These are phyloP conservation scores for Podosphaera aphanis DNA, from an alignment of 2,329 filamentous ascomycete species.

Conservation along the genomic window DNA sequence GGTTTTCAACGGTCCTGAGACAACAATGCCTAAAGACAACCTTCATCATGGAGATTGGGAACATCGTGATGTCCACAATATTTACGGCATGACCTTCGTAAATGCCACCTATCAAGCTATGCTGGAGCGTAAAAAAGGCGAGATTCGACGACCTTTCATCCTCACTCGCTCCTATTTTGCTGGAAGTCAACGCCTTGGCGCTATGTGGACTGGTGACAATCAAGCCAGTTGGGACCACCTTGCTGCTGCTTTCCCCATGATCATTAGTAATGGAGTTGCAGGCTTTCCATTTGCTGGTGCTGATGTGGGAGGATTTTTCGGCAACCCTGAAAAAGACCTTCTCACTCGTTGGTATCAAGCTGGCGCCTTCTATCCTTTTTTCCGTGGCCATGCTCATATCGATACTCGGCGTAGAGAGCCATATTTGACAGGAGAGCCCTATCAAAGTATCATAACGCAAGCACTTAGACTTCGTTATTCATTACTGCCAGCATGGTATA, in stretches of 20 bases:
- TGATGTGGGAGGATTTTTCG: constrained; percentile 94
- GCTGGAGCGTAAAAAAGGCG: constrained; percentile 63
- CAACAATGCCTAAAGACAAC: constrained; percentile 98
- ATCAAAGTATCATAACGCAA: constrained; percentile 65
- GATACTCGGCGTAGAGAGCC: constrained; percentile 86
- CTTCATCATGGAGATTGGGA: constrained; percentile 82
- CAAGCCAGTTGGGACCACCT: constrained; percentile 82
- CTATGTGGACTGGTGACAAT: constrained; percentile 99
- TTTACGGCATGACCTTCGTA: constrained; percentile 86
- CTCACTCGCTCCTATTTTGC: constrained; percentile 83
- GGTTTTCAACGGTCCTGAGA: constrained; percentile 94
- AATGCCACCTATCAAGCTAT: constrained; percentile 82
- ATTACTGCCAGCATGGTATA: constrained; percentile 86
- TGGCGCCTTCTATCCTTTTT: constrained; percentile 92
- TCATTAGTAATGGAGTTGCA: constrained; percentile 74
- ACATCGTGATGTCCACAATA: constrained; percentile 85
- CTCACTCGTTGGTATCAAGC: constrained; percentile 90
- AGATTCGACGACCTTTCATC: constrained; percentile 68
- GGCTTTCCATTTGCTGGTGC: constrained; percentile 88
- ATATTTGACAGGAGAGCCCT: constrained; percentile 66
- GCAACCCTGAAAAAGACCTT: constrained; percentile 81
- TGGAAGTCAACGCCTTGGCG: constrained; percentile 69
- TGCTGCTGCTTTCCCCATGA: constrained; percentile 75
- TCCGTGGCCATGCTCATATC: constrained; percentile 91
- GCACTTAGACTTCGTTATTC: constrained; percentile 75